A percentile compares a stretch with the other conserved stretches of the same genome.
phyloP scores from a whole-genome alignment of 1,284 basidiomycete genomes.

The Heterobasidion occidentale region DNA sequence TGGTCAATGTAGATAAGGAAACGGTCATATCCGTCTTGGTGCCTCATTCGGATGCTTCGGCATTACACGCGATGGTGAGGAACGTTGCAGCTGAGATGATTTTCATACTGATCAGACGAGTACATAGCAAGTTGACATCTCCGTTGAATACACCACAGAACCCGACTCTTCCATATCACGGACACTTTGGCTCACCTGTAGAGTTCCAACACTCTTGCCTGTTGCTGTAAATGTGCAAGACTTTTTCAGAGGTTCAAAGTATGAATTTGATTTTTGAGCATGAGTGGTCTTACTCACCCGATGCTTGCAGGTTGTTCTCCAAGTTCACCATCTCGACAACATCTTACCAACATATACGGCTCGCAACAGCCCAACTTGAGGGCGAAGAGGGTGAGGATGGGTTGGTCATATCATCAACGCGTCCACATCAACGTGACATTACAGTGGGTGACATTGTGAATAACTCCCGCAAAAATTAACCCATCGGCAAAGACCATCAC shows the following conservation, averaged over 20 bases:
- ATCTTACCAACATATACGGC: constrained; percentile 62
- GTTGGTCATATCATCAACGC: constrained; percentile 42
- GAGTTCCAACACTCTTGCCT: constrained; percentile 60
- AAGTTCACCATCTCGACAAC: constrained; percentile 75
- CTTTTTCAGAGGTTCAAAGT: constrained; percentile 63
- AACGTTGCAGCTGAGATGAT: not conserved
- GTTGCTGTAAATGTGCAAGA: constrained; percentile 81
- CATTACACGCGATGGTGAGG: constrained; percentile 46
- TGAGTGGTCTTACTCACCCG: constrained; percentile 2
- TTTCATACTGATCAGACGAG: not conserved
- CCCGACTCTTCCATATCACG: constrained; percentile 45
- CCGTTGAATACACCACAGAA: constrained; percentile 54
- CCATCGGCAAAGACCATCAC: constrained; percentile 50
- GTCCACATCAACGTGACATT: constrained; percentile 27
- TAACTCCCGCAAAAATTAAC: not conserved
- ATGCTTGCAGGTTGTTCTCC: constrained; percentile 54
- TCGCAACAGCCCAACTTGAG: constrained; percentile 49
- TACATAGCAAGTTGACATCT: constrained; percentile 51
- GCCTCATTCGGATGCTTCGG: constrained; percentile 56
- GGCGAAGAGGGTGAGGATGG: constrained; percentile 33
- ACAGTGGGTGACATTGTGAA: constrained; percentile 13
- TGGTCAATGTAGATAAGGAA: constrained; percentile 39
- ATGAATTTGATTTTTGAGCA: not conserved
- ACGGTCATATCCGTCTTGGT: constrained; percentile 40
- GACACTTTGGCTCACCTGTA: constrained; percentile 40